Evolutionary conservation across 2,329 filamentous ascomycete genomes (phyloP).

Genomic region (Chrysoporthe austroafricana): DNA sequence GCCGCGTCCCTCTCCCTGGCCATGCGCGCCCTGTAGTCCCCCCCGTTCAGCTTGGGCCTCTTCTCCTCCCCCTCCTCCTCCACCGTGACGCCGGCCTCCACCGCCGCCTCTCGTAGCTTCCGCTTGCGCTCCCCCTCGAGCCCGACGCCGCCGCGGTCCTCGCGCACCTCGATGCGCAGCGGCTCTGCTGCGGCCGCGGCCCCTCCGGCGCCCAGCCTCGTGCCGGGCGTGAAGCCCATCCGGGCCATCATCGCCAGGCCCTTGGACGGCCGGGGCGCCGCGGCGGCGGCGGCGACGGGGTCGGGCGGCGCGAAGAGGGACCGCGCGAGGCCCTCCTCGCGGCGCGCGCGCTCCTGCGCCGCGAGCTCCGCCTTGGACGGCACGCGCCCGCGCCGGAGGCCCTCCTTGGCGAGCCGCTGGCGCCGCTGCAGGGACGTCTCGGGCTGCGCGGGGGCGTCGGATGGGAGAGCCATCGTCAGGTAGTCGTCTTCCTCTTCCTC

Average conservation of each 20-base stretch:
- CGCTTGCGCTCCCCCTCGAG: slow-evolving; percentile 82
- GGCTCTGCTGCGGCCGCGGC: slow-evolving; percentile 61
- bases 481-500: slow-evolving; percentile 89
- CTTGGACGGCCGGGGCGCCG: slow-evolving; percentile 66
- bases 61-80: slow-evolving; percentile 54
- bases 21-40: slow-evolving; percentile 74
- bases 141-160: slow-evolving; percentile 81
- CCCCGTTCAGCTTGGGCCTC: slow-evolving; percentile 59
- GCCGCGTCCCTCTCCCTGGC: slow-evolving; percentile 71
- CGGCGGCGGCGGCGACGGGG: slow-evolving; percentile 34
- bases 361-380: slow-evolving; percentile 84
- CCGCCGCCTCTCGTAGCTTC: slow-evolving; percentile 67
- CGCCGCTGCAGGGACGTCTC: slow-evolving; percentile 61
- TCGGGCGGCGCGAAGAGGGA: slow-evolving; percentile 63
- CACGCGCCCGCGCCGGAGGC: slow-evolving; percentile 67
- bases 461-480: slow-evolving; percentile 91
- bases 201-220: slow-evolving; percentile 57
- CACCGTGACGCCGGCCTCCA: slow-evolving; percentile 37
- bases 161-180: slow-evolving; percentile 75
- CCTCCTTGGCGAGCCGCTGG: slow-evolving; percentile 60
- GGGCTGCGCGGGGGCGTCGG: slow-evolving; percentile 52
- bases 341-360: slow-evolving; percentile 70
- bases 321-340: slow-evolving; percentile 76
- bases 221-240: slow-evolving; percentile 84
- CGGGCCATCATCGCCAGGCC: slow-evolving; percentile 96